Base-by-base conservation (phyloP, 208 protist genomes). In the Leptomonas pyrrhocoris region DNA sequence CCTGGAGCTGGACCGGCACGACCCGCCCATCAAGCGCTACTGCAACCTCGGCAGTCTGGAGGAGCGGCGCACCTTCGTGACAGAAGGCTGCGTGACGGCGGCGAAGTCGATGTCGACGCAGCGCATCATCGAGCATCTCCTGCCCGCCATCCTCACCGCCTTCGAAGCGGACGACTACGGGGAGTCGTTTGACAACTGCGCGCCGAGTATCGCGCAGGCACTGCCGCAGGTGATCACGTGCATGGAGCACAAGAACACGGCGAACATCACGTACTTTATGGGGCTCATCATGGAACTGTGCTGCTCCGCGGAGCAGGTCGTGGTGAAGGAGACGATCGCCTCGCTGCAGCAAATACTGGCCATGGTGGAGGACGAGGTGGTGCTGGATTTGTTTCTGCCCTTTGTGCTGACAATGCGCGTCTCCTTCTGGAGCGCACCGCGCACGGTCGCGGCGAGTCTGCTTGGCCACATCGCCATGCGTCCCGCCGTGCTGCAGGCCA, bases 271-370 rank as follows among this genome's bases (percentile, higher is more conserved):
- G 8, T 79, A 84, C 76, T 88, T 93, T 74, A 78, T 90, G 61
- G 84, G 84, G 11, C 83, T 93, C 66, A 88, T 93, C 70, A 89
- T 90, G 85, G 73, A 81, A 66, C 73, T 93, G 28, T 82, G 83
- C 74, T 90, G 80, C 59, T 73, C 73, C 5, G 79, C 84, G 21
- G 84, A 93, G 77, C 74, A 71, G 46, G 62, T 50, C 15, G 84
- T 89, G 3, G 62, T 88, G 27, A 58, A 66, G 27, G 78, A 72
- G 15, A 75, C 90, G 9, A 77, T 84, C 19, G 31, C 67, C 0
- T 65, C 84, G 6, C 58, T 93, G 49, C 53, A 74, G 68, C 2
- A 65, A 45, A 75, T 93, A 45, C n/a, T 89, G 2, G 54, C 21
- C 19, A 67, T 75, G 51, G 63, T 88, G 6, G 68, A 67, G n/a